Percentiles rank a stretch among this genome's conserved stretches.
phyloP scores from a whole-genome alignment of 306 rosid genomes.

The Dalbergia cultrata region DNA sequence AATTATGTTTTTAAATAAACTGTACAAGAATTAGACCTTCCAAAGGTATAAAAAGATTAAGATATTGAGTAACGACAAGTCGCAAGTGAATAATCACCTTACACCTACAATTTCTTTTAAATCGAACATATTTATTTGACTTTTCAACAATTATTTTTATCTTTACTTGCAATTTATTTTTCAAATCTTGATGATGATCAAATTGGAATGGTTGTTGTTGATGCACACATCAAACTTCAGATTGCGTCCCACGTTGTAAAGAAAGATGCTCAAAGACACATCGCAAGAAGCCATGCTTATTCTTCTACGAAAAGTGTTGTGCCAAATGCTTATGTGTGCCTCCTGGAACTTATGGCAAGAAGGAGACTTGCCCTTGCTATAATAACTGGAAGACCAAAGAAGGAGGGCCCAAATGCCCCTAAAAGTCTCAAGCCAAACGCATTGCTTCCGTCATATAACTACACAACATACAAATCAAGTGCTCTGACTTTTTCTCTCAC shows the following conservation, averaged over 20 bases:
- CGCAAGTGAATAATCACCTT: neutral
- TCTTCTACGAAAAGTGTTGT: constrained; percentile 81
- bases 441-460: neutral
- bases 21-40: no score
- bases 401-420: constrained; percentile 94
- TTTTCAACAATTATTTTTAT: no score
- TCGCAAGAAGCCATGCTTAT: constrained; percentile 78
- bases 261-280: constrained; percentile 78
- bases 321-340: constrained; percentile 82
- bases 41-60: neutral
- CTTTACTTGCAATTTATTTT: neutral
- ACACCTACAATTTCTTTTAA: neutral
- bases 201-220: neutral
- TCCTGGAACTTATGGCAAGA: constrained; percentile 81
- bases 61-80: no score
- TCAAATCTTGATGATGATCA: neutral
- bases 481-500: neutral
- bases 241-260: constrained; percentile 65
- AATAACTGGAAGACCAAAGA: constrained; percentile 85
- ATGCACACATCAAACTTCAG: constrained; percentile 48
- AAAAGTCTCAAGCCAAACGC: constrained; percentile 4
- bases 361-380: constrained; percentile 81
- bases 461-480: neutral
- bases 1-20: neutral
- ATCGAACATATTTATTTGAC: neutral